A percentile compares a stretch with the other conserved stretches of the same genome.
Evolutionary conservation across 2,329 filamentous ascomycete species (phyloP).

Genomic region (Clonostachys sp.): DNA sequence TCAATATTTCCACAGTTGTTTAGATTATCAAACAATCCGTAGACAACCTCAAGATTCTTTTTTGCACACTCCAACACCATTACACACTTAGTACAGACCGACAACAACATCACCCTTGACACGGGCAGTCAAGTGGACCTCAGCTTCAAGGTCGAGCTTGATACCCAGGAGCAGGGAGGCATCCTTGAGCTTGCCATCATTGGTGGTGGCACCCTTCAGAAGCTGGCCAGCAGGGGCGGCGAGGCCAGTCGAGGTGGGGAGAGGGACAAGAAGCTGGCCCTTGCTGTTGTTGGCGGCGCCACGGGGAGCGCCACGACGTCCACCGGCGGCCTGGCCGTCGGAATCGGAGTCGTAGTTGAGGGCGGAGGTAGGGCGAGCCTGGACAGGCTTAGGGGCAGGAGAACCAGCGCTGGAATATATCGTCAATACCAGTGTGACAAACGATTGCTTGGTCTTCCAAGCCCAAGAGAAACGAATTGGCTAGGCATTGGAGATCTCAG

Average conservation of each 20-base stretch:
- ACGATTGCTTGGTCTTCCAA: too few relatives aligned
- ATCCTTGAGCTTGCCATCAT: slow-evolving; percentile 51
- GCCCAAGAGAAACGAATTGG: too few relatives aligned
- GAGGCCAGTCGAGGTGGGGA: slow-evolving; percentile 24
- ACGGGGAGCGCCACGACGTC: slow-evolving; percentile 9
- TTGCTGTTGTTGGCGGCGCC: slow-evolving; percentile 1
- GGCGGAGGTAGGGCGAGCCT: slow-evolving; percentile 5
- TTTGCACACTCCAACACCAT: too few relatives aligned
- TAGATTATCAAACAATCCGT: too few relatives aligned
- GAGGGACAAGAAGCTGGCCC: slow-evolving; percentile 17
- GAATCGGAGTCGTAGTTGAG: slow-evolving; percentile 21
- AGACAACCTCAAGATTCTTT: too few relatives aligned
- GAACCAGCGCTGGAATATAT: too few relatives aligned
- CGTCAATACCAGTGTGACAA: too few relatives aligned
- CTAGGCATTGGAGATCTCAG: too few relatives aligned
- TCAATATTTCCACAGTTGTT: too few relatives aligned
- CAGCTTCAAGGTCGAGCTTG: slow-evolving; percentile 59
- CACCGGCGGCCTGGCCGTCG: slow-evolving; percentile 19
- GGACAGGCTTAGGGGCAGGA: too few relatives aligned
- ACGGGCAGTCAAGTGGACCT: slow-evolving; percentile 56
- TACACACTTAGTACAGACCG: slow-evolving; percentile 41
- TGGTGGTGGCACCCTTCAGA: slow-evolving; percentile 51
- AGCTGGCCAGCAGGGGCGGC: slow-evolving; percentile 36
- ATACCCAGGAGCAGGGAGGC: slow-evolving; percentile 56
- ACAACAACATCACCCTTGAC: slow-evolving; percentile 58